These are phyloP conservation scores for Tulasnella sp. DNA, from an alignment of 768 basidiomycete species.

Conservation along the genomic window DNA sequence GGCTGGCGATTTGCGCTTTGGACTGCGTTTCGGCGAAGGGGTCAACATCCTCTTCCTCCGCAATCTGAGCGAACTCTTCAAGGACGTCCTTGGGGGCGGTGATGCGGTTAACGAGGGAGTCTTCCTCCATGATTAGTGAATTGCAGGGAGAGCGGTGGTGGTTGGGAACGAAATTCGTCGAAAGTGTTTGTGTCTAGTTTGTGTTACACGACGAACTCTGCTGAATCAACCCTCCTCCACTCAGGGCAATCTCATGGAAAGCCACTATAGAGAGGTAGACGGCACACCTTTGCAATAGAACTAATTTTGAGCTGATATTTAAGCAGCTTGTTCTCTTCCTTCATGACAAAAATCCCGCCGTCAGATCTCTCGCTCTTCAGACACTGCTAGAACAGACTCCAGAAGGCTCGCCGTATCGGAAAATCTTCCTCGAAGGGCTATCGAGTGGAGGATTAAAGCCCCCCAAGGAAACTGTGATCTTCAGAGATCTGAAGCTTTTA, in stretches of 20 bases:
- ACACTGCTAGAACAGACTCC: slow-evolving; percentile 75
- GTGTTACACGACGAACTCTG: no score
- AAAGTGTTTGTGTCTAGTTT: no score
- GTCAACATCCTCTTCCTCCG: slow-evolving; percentile 86
- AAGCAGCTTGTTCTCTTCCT: slow-evolving; percentile 69
- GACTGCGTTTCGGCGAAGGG: slow-evolving; percentile 88
- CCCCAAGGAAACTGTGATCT: slow-evolving; percentile 50
- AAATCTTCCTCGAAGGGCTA: slow-evolving; percentile 60
- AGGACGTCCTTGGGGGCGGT: slow-evolving; percentile 89
- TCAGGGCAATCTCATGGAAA: no score
- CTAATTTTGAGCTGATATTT: no score
- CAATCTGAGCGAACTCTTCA: slow-evolving; percentile 85
- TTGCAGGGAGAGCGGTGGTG: background rate
- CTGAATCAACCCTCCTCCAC: no score
- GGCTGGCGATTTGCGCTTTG: slow-evolving; percentile 83
- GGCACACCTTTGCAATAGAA: no score
- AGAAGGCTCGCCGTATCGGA: slow-evolving; percentile 54
- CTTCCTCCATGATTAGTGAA: slow-evolving; percentile 7
- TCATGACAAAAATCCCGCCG: slow-evolving; percentile 76
- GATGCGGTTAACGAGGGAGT: slow-evolving; percentile 17
- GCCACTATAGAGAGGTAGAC: no score
- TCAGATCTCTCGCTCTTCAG: slow-evolving; percentile 72
- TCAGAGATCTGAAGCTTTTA: slow-evolving; percentile 72
- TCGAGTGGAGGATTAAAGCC: slow-evolving; percentile 47
- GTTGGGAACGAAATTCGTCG: background rate